Evolutionary conservation across 176 grass and related monocot genomes (phyloP), one percentile per base, ranked within the genome.

Genomic region (Miscanthus lutarioriparius): DNA sequence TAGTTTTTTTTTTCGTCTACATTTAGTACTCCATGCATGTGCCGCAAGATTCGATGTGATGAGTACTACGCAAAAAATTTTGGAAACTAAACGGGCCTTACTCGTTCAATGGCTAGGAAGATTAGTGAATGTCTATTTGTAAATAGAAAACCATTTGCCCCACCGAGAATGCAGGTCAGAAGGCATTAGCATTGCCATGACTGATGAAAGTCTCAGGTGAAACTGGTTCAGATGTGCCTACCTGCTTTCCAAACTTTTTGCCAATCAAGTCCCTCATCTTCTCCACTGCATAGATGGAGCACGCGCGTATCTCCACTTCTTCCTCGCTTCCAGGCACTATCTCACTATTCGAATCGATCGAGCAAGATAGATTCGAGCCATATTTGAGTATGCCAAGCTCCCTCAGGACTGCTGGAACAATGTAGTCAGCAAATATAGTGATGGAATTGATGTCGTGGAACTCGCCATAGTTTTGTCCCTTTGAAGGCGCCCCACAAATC

Each of bases 401-500:
- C 72, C 93, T 94, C 79, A 96, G 88, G 1, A 96, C 96, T 8
- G 91, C 93, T 67, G 96, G 91, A 45, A 96, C 81, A 45, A 96
- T 94, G 53, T 99, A 94, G 85, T 96, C 96, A 0, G 93, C 96
- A 84, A 99, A 96, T 85, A 99, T 99, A 36, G 93, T 99, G 68
- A 99, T 87, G 62, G 89, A 92, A 26, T 82, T 79, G 44, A 96
- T 88, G 81, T 96, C 91, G 4, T 91, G 4, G 71, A 99, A 99
- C 65, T 94, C 77, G 30, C 96, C 91, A 22, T 86, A 92, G 76
- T 86, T 91, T 82, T 89, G 23, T 61, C 89, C 91, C 88, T 96
- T n/a, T 99, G 49, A 99, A 99, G 51, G 96, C 91, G 14, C 96
- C 91, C 96, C 96, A 99, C 45, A 96, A 80, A 92, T 96, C 93